These are phyloP conservation scores for Turritis glabra DNA, from an alignment of 345 rosid genomes.

Conservation along the genomic window DNA sequence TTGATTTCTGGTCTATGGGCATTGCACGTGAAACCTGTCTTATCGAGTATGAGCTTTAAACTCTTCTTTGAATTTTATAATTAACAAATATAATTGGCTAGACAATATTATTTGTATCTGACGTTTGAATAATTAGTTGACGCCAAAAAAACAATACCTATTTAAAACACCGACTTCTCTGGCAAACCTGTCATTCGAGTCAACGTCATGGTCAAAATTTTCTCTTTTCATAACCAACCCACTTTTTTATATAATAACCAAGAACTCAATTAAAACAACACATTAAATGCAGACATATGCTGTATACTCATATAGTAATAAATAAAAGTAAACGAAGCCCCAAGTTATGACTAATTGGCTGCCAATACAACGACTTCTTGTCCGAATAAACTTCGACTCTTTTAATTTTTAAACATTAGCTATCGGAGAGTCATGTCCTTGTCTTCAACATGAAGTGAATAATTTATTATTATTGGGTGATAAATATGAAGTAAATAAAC, in stretches of 20 bases:
- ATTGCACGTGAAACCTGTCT: conserved; percentile 42
- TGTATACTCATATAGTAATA: neutral
- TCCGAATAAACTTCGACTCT: no score
- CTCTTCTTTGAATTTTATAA: conserved; percentile 5
- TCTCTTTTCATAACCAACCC: conserved; percentile 16
- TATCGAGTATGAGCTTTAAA: conserved; percentile 20
- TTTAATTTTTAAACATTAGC: no score
- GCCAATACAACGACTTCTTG: no score
- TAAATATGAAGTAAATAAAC: no score
- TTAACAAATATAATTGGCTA: conserved; percentile 15
- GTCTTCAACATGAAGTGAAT: no score
- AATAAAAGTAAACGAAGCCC: no score
- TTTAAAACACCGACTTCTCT: conserved; percentile 44
- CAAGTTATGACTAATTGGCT: no score
- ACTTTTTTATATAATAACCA: conserved; percentile 16
- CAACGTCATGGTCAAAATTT: conserved; percentile 32
- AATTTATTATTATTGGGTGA: no score
- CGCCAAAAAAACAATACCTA: conserved; percentile 27
- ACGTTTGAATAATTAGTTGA: conserved; percentile 20
- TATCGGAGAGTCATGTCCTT: no score
- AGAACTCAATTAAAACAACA: conserved; percentile 22
- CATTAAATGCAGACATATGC: conserved; percentile 34
- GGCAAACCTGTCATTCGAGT: conserved; percentile 38
- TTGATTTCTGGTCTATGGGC: conserved; percentile 33
- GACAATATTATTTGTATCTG: conserved; percentile 32